A percentile compares a stretch with the other conserved stretches of the same genome.
Evolutionary conservation across 2,329 filamentous ascomycete genomes (phyloP).

Genomic region (Didymosphaeria variabile): DNA sequence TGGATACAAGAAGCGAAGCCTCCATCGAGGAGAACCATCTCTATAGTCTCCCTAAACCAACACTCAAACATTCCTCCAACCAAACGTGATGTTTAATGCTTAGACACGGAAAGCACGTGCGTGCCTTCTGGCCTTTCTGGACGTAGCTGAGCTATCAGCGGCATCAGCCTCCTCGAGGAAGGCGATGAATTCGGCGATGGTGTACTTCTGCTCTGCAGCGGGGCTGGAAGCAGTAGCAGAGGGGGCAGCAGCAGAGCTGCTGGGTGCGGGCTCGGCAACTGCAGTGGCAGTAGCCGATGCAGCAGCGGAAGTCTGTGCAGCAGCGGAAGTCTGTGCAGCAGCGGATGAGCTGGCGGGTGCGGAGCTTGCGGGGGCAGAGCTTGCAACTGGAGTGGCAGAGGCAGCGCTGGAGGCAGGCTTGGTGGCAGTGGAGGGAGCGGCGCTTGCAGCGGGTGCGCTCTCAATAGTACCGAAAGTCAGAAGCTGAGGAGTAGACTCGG

Average conservation of each 20-base stretch:
- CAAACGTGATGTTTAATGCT: neutral
- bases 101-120: conserved; percentile 9
- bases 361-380: conserved; percentile 24
- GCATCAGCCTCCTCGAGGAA: conserved; percentile 14
- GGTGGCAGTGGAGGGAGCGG: conserved; percentile 17
- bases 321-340: neutral
- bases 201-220: conserved; percentile 11
- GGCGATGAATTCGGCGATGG: conserved; percentile 10
- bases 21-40: conserved; percentile 10
- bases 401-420: conserved; percentile 21
- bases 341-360: neutral
- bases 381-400: conserved; percentile 33
- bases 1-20: conserved; percentile 11
- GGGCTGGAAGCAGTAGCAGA: conserved; percentile 5
- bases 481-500: conserved; percentile 20
- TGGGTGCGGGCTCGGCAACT: neutral
- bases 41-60: neutral
- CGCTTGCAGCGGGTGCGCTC: conserved; percentile 17
- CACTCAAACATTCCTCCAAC: neutral
- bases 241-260: neutral
- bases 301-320: neutral
- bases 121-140: conserved; percentile 8
- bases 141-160: conserved; percentile 2
- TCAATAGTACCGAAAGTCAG: conserved; percentile 21
- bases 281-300: neutral